Evolutionary conservation across 2,329 filamentous ascomycete genomes (phyloP), one percentile per base, ranked within the genome.

Genomic region (Ceratocystis alfenasii): DNA sequence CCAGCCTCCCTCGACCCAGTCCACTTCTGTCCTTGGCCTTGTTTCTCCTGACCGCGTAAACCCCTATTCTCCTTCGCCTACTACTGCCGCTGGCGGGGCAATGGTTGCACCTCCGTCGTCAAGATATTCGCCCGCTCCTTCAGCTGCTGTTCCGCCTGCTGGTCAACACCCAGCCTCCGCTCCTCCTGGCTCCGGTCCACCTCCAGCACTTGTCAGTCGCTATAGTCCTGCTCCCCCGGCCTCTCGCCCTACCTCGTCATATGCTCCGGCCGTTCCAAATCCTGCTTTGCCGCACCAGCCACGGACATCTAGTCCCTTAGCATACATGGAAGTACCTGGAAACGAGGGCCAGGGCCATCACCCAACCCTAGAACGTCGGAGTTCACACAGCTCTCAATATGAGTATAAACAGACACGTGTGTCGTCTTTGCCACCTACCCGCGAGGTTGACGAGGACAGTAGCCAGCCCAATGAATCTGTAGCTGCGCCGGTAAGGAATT

Each of bases 271-370:
- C 22, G 72, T 75, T 0, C 74, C 78, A 7, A 77, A 80, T 30
- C 75, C 81, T 15, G 73, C 78, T 46, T 75, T 86, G 50, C 76
- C 83, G 60, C 83, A 87, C 70, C 79, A 84, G 68, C 84, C 85
- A 7, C 78, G 85, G 69, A 87, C 85, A 1, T 87, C 84, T 1
- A 87, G 85, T 69, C 85, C 85, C 0, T 73, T 87, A 67, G 84
- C 84, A 5, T 83, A 87, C 70, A 86, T 85, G 67, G 84, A 87
- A 72, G 77, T 79, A 10, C 78, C 77, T 6, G 76, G 77, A 64
- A 76, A 78, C 41, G 75, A 75, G 59, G 67, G 74, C 6, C 72
- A 75, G 59, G 67, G 74, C 6, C 72, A 73, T 68, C 48, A 20
- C 8, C 73, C 5, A 80, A 83, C n/a, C 69, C 69, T 17, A 68